Base-by-base conservation (phyloP, 805 yeast species). In the Sugiyamaella chiloensis region DNA sequence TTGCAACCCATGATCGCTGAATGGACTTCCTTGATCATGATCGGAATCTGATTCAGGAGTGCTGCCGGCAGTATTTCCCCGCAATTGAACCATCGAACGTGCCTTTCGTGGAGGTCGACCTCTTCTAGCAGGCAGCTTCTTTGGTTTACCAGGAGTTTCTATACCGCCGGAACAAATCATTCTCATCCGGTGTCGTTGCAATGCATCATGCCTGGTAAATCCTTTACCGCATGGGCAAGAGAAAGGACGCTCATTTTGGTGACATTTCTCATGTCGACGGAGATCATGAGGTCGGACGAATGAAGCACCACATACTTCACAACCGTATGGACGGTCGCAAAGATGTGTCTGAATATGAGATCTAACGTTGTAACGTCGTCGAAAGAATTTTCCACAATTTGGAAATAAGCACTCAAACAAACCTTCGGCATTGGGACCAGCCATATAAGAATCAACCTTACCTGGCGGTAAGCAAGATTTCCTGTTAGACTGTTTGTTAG, bases 341-440 rank as follows among this genome's bases (percentile, higher is more conserved):
- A 93, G 68, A 71, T 93, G 99, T 0, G 99, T 93, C 64, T 93
- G 99, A 48, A 93, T 90, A 65, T 93, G 99, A 0, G 96, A 87
- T 52, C 98, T 73, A 9, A 88, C 87, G 60, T 93, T 93, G 66
- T 95, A 95, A 40, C 96, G 74, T 60, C 99, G 75, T 5, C 89
- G 81, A 67, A 93, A 91, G 46, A 76, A 70, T 67, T 93, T 89
- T 7, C 86, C 85, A 68, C 99, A 93, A 46, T 74, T 74, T 12
- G 84, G 78, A 65, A 73, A 91, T 50, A 77, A 73, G 66, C 99
- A 93, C 30, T 81, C 74, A 68, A 76, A 95, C 24, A 76, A 71
- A 51, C 83, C 85, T 42, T 84, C 78, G 24, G 71, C 78, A 54
- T 85, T 84, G 5, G 96, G 89, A 1, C 95, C 96, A 44, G 75